Percentiles rank a stretch among this genome's conserved stretches.
phyloP scores from a whole-genome alignment of 352 stramenopile genomes.

The Aphanomyces cochlioides region DNA sequence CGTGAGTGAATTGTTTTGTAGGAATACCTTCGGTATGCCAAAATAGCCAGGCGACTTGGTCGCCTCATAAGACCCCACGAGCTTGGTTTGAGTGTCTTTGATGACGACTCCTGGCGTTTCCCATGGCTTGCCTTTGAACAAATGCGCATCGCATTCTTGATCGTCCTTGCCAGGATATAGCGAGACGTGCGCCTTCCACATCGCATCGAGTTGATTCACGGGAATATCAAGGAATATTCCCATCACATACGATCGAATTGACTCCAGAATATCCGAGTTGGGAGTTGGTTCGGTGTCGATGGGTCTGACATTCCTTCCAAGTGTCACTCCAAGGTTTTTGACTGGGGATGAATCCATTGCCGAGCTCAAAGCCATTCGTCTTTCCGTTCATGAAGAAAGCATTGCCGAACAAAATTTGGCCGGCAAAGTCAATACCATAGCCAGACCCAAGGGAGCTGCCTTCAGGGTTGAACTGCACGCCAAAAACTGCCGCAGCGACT shows the following conservation, averaged over 20 bases:
- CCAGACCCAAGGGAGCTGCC: slow-evolving; percentile 50
- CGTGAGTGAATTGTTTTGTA: background rate
- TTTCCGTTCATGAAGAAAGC: slow-evolving; percentile 64
- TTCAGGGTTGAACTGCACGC: slow-evolving; percentile 45
- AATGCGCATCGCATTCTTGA: slow-evolving; percentile 40
- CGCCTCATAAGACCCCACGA: slow-evolving; percentile 47
- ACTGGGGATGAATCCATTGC: slow-evolving; percentile 50
- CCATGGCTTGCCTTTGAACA: slow-evolving; percentile 40
- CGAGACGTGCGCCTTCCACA: slow-evolving; percentile 39
- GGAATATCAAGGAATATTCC: slow-evolving; percentile 65
- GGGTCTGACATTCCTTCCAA: slow-evolving; percentile 48
- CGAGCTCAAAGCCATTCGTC: slow-evolving; percentile 47
- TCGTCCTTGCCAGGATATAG: slow-evolving; percentile 35
- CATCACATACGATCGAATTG: slow-evolving; percentile 62
- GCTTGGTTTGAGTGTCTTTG: slow-evolving; percentile 33
- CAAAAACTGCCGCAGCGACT: slow-evolving; percentile 30
- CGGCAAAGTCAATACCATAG: slow-evolving; percentile 63
- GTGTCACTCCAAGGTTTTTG: slow-evolving; percentile 47
- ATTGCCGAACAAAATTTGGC: slow-evolving; percentile 52
- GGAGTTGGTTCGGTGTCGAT: too few relatives aligned
- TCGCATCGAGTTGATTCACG: slow-evolving; percentile 47
- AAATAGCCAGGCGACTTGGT: slow-evolving; percentile 43
- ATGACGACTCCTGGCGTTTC: slow-evolving; percentile 36
- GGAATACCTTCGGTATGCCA: slow-evolving; percentile 34
- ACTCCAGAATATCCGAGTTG: slow-evolving; percentile 19